phyloP scores from a whole-genome alignment of 2,329 filamentous ascomycete genomes.

The Aureobasidium sp. region DNA sequence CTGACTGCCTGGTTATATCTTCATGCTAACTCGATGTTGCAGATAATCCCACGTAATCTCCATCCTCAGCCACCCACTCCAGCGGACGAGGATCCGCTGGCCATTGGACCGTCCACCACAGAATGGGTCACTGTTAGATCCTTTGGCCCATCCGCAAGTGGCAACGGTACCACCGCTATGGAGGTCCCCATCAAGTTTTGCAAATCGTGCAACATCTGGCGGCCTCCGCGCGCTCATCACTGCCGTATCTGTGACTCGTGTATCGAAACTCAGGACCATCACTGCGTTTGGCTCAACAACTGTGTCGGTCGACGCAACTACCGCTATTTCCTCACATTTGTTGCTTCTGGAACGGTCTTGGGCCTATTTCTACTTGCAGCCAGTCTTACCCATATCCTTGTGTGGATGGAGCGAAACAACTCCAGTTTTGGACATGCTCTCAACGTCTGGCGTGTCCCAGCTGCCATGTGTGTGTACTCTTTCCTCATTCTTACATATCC shows the following conservation, averaged over 20 bases:
- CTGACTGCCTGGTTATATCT: background rate
- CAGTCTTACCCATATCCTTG: constrained; percentile 69
- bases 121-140: constrained; percentile 77
- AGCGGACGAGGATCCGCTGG: constrained; percentile 70
- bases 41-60: constrained; percentile 89
- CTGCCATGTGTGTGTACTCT: constrained; percentile 75
- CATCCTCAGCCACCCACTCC: constrained; percentile 75
- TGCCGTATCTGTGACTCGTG: constrained; percentile 96
- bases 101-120: constrained; percentile 73
- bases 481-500: constrained; percentile 70
- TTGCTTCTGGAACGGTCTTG: constrained; percentile 68
- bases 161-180: constrained; percentile 58
- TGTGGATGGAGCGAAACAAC: constrained; percentile 56
- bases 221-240: constrained; percentile 88
- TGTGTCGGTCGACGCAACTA: constrained; percentile 96
- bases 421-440: constrained; percentile 63
- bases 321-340: constrained; percentile 92
- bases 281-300: constrained; percentile 99
- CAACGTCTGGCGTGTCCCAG: constrained; percentile 60
- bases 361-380: constrained; percentile 66
- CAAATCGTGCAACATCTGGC: constrained; percentile 96
- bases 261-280: constrained; percentile 93
- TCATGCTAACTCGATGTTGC: constrained; percentile 1
- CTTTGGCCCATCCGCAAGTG: constrained; percentile 53
- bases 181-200: constrained; percentile 98